Base-by-base conservation (phyloP, 306 rosid genomes). In the Quercus suber region DNA sequence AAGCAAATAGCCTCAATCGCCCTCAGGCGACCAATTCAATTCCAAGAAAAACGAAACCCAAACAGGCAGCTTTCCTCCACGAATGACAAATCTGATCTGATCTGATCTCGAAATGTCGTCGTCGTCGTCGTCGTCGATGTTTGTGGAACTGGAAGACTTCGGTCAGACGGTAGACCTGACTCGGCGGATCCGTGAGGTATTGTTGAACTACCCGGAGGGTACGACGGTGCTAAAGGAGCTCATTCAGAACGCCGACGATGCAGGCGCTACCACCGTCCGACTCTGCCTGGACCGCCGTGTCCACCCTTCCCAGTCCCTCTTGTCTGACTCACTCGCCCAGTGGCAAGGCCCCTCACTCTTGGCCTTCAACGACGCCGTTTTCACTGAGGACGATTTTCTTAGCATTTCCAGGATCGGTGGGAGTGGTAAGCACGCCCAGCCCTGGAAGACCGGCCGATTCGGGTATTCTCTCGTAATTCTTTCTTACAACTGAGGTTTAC, bases 81-180 rank as follows among this genome's bases (percentile, higher is more conserved):
- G 43, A 37, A 37, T 37, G 43, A 37, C 43, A 37, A 37, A 37
- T 37, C 43, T 6, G 43, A 37, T 37, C 45, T 37, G 45, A 37
- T 37, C 45, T 41, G 11, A 41, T 41, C 45, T 41, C 45, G 12
- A 41, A 41, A 41, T 83, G 69, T 78, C 87, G 87, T 58, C 86
- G 28, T 4, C 75, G 28, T 4, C 75, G 27, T 76, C 84, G 88
- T 86, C 87, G 82, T 84, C 94, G 67, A 88, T 94, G 77, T 84
- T 92, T 60, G 83, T 94, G 9, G 99, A 94, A 81, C 85, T 94
- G 9, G 99, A 94, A 81, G 99, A 94, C 79, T 94, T 94, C 83
- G 99, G 99, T 6, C 99, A 94, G 80, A 92, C 89, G 75, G 99
- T 94, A 69, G 97, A 94, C 90, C 97, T 94, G 25, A 94, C 99